Evolutionary conservation across 345 rosid genomes (phyloP).

Genomic region (Geranium rotundifolium): DNA sequence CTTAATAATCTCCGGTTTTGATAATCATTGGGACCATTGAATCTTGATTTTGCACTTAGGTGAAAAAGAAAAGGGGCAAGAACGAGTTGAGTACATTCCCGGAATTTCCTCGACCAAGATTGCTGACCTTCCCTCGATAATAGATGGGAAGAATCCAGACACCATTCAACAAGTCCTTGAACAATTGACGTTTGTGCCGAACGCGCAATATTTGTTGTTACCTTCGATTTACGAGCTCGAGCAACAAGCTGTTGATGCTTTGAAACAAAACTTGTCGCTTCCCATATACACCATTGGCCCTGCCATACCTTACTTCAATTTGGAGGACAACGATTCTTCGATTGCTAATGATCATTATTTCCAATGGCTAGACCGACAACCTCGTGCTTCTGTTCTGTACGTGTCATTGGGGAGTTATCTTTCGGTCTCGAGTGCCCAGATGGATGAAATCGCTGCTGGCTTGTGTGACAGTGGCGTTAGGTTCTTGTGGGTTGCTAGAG

Average conservation of each 20-base stretch:
- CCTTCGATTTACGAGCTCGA: constrained; percentile 41
- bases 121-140: constrained; percentile 21
- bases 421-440: constrained; percentile 20
- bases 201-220: constrained; percentile 48
- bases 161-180: constrained; percentile 26
- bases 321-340: background rate
- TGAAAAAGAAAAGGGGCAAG: constrained; percentile 20
- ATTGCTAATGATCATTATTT: background rate
- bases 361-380: constrained; percentile 10
- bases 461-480: constrained; percentile 17
- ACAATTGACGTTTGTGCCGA: constrained; percentile 24
- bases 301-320: constrained; percentile 17
- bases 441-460: constrained; percentile 28
- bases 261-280: constrained; percentile 6
- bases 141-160: constrained; percentile 8
- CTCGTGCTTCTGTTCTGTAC: constrained; percentile 22
- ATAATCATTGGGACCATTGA: too few species aligned
- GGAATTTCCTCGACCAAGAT: constrained; percentile 23
- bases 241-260: constrained; percentile 19
- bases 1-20: too few species aligned
- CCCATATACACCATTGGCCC: constrained; percentile 27
- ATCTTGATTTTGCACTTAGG: background rate
- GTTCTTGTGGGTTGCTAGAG: constrained; percentile 23
- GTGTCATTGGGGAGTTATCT: constrained; percentile 33
- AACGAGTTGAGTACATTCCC: constrained; percentile 24